These are phyloP conservation scores for Intubia oerlemansii DNA, from an alignment of 2,329 filamentous ascomycete genomes.

Conservation along the genomic window DNA sequence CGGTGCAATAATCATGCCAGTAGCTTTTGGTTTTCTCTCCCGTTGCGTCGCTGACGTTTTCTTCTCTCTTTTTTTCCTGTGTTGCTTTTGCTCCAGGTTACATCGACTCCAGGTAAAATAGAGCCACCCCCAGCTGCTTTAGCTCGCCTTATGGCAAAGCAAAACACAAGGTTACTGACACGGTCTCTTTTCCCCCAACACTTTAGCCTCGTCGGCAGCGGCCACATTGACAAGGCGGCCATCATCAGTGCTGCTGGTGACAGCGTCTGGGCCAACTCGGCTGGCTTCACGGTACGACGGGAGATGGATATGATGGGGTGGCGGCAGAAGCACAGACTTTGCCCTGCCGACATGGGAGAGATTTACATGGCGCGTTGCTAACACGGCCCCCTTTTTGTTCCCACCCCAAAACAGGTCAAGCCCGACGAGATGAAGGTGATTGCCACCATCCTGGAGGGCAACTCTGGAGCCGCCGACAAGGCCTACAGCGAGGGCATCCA, in stretches of 20 bases:
- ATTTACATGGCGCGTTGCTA: too few species aligned
- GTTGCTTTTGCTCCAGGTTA: too few species aligned
- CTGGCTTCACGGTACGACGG: slow-evolving; percentile 59
- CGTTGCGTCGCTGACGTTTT: background rate
- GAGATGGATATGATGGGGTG: too few species aligned
- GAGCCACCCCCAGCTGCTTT: background rate
- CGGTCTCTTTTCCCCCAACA: background rate
- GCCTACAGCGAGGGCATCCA: slow-evolving; percentile 54
- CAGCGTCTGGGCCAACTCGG: slow-evolving; percentile 54
- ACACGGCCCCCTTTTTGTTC: too few species aligned
- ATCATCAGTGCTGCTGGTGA: slow-evolving; percentile 67
- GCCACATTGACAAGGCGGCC: slow-evolving; percentile 64
- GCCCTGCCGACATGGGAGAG: too few species aligned
- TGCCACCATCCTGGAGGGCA: slow-evolving; percentile 25
- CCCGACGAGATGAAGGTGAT: slow-evolving; percentile 38
- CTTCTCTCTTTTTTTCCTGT: background rate
- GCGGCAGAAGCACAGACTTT: too few species aligned
- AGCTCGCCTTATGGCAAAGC: slow-evolving; percentile 1
- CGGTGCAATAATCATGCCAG: too few species aligned
- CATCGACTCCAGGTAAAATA: slow-evolving; percentile 7
- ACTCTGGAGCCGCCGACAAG: slow-evolving; percentile 32
- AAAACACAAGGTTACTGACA: too few species aligned
- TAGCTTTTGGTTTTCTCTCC: too few species aligned
- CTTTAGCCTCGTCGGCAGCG: slow-evolving; percentile 54
- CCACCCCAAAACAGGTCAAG: slow-evolving; percentile 25